Conservation (phyloP, 805 yeast genomes). For the Lachancea meyersii region DNA sequence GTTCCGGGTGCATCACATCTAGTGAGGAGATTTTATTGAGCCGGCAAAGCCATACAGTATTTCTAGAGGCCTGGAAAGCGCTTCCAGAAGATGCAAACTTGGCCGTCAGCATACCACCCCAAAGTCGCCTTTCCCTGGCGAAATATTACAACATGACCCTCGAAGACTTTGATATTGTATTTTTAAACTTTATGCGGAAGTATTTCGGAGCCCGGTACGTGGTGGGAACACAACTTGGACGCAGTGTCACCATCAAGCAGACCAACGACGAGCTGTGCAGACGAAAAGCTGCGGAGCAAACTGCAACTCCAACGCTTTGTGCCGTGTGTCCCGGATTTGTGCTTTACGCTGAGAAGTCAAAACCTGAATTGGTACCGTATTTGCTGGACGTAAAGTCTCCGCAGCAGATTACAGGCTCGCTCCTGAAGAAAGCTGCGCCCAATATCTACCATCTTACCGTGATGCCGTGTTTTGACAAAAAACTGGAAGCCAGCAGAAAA, state of each 20-base stretch:
- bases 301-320: slow-evolving; percentile 48
- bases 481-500: slow-evolving; percentile 85
- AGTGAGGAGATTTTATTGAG: slow-evolving; percentile 94
- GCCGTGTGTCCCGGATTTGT: slow-evolving; percentile 96
- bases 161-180: slow-evolving; percentile 51
- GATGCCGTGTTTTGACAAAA: slow-evolving; percentile 98
- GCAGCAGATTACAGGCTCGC: slow-evolving; percentile 83
- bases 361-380: slow-evolving; percentile 69
- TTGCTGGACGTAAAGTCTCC: slow-evolving; percentile 78
- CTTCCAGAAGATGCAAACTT: slow-evolving; percentile 38
- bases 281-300: slow-evolving; percentile 11
- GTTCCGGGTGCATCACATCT: slow-evolving; percentile 94
- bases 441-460: slow-evolving; percentile 72
- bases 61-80: slow-evolving; percentile 51
- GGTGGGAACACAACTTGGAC: slow-evolving; percentile 80
- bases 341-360: slow-evolving; percentile 90
- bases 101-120: slow-evolving; percentile 80
- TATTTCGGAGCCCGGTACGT: slow-evolving; percentile 61
- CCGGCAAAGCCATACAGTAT: slow-evolving; percentile 79
- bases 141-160: slow-evolving; percentile 51
- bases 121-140: slow-evolving; percentile 76
- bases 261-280: slow-evolving; percentile 38
- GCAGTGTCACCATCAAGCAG: slow-evolving; percentile 56
- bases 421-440: slow-evolving; percentile 48
- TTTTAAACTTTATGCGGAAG: slow-evolving; percentile 50